Evolutionary conservation across 352 stramenopile species (phyloP), one percentile per base, ranked within the genome.

Genomic region (Poterioochromonas sp.): DNA sequence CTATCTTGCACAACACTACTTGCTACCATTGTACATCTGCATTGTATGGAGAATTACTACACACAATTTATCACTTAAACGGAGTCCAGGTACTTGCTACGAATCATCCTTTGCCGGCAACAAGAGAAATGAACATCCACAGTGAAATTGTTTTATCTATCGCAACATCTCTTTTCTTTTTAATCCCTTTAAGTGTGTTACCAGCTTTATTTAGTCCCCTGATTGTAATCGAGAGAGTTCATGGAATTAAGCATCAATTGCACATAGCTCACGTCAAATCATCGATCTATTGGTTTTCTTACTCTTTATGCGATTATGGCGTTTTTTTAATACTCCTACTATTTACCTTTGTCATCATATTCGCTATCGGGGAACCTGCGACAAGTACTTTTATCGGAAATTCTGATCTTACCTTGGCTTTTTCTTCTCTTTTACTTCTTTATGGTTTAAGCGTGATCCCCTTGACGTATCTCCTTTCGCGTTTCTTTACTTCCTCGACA

Each of bases 181-280:
- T 94, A 58, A 85, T 93, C 29, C 88, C 91, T 29, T 92, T 94
- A 65, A 86, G 88, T 26, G 94, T 89, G 81, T 90, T 94, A 58
- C 89, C 90, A 0, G 90, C 88, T 22, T 90, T 88, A 1, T 91
- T 94, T 63, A 88, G 93, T 54, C 83, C 90, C 0, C 94, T 92
- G 79, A 60, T 95, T 34, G 91, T 96, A 37, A 91, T 91, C 79
- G 90, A 95, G 80, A 68, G 82, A 40, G 84, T 91, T 40, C 80
- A 86, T 8, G 91, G 90, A 78, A 86, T 87, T 0, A 95, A 95
- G 82, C 89, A 95, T 81, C 88, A 92, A 82, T 88, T 94, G 76
- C 81, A 94, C 43, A 86, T 94, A 26, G 91, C 86, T 0, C 89
- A 89, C 15, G 88, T 92, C 0, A 88, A 83, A 29, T 83, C 93